Percentiles rank a stretch among this genome's conserved stretches.
Evolutionary conservation across 1,139 yeast species (phyloP).

Genomic region (Pichia sp.): DNA sequence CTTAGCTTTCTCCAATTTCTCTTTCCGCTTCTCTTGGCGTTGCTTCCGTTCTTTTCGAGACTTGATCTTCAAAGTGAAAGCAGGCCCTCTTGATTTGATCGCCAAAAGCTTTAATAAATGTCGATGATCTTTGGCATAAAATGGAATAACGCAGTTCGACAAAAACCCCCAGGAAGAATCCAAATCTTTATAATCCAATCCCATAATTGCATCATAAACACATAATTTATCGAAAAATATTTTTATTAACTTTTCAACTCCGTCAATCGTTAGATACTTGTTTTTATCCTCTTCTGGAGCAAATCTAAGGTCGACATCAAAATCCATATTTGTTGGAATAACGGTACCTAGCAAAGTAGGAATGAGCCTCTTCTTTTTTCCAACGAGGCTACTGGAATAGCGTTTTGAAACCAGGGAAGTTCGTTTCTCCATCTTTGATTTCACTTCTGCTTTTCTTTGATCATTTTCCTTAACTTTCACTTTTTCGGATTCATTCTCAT

Average conservation of each 20-base stretch:
- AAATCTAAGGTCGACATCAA: conserved; percentile 27
- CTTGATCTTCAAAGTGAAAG: conserved; percentile 14
- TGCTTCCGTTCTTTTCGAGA: conserved; percentile 10
- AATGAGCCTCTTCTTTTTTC: conserved; percentile 29
- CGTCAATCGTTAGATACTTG: conserved; percentile 3
- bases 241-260: conserved; percentile 17
- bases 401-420: conserved; percentile 4
- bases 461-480: neutral
- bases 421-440: neutral
- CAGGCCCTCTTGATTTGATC: conserved; percentile 29
- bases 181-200: conserved; percentile 24
- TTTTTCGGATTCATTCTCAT: neutral
- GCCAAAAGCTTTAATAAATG: conserved; percentile 26
- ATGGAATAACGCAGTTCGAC: conserved; percentile 28
- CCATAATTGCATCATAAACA: conserved; percentile 31
- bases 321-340: conserved; percentile 22
- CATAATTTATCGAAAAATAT: conserved; percentile 29
- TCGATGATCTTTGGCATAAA: conserved; percentile 26
- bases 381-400: conserved; percentile 20
- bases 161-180: conserved; percentile 28
- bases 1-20: neutral
- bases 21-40: conserved; percentile 7
- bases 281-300: conserved; percentile 6
- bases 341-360: conserved; percentile 32
- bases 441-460: neutral